phyloP scores from a whole-genome alignment of 306 rosid species.

The Begonia masoniana region DNA sequence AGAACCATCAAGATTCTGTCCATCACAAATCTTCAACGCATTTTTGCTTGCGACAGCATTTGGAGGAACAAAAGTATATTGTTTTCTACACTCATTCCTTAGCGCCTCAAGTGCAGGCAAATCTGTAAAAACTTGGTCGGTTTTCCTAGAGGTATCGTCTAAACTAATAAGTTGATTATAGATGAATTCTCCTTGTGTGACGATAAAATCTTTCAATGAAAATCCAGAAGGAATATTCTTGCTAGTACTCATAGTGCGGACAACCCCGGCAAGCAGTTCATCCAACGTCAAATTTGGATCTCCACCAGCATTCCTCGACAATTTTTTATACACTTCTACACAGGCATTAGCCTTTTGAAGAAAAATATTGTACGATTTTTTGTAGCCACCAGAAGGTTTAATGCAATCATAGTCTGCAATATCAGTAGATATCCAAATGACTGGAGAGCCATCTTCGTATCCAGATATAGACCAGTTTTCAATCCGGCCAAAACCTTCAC shows the following conservation, averaged over 20 bases:
- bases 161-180: conserved; percentile 70
- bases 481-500: conserved; percentile 81
- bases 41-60: conserved; percentile 20
- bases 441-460: conserved; percentile 77
- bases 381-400: conserved; percentile 63
- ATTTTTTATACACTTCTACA: conserved; percentile 60
- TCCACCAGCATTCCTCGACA: conserved; percentile 56
- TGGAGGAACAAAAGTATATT: conserved; percentile 22
- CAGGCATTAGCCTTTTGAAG: conserved; percentile 63
- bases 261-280: conserved; percentile 83
- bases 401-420: conserved; percentile 65
- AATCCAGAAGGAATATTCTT: conserved; percentile 52
- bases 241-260: conserved; percentile 60
- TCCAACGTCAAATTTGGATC: conserved; percentile 52
- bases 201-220: conserved; percentile 55
- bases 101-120: conserved; percentile 61
- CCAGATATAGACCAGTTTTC: conserved; percentile 92
- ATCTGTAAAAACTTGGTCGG: conserved; percentile 37
- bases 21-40: conserved; percentile 38
- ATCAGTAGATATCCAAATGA: conserved; percentile 81
- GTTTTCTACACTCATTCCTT: conserved; percentile 43
- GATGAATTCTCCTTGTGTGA: conserved; percentile 76
- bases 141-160: conserved; percentile 52
- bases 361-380: conserved; percentile 52
- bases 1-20: conserved; percentile 15